phyloP scores from a whole-genome alignment of 306 rosid genomes.

The Quercus engelmannii region DNA sequence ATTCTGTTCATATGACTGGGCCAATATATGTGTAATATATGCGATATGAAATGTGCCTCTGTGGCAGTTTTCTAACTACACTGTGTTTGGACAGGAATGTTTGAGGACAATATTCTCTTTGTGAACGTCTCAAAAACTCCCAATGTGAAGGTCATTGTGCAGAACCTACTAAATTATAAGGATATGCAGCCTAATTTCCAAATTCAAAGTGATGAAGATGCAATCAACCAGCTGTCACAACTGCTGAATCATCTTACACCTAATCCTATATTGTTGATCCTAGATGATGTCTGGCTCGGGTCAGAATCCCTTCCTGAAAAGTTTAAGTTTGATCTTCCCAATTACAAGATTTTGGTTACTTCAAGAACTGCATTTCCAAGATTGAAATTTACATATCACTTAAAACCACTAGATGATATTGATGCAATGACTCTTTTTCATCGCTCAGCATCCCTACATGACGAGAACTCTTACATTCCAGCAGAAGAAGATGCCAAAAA shows the following conservation, averaged over 20 bases:
- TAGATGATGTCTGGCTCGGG: conserved; percentile 66
- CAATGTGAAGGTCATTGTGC: conserved; percentile 33
- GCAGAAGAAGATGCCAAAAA: conserved; percentile 23
- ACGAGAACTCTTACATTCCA: conserved; percentile 13
- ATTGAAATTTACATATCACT: conserved; percentile 11
- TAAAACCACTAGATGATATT: conserved; percentile 33
- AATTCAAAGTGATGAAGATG: conserved; percentile 30
- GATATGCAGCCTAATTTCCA: conserved; percentile 27
- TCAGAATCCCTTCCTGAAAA: conserved; percentile 46
- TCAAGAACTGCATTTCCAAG: conserved; percentile 40
- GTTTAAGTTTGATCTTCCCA: conserved; percentile 26
- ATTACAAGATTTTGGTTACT: conserved; percentile 61
- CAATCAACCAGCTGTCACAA: conserved; percentile 23
- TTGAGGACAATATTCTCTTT: conserved; percentile 41
- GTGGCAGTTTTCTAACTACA: conserved; percentile 1
- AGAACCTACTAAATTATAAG: conserved; percentile 29
- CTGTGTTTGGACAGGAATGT: conserved; percentile 34
- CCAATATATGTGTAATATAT: not conserved
- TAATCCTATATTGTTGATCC: conserved; percentile 36
- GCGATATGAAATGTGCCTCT: not conserved
- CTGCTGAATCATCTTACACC: conserved; percentile 10
- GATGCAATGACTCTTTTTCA: conserved; percentile 50
- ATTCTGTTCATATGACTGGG: not conserved
- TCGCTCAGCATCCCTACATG: conserved; percentile 32
- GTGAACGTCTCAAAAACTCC: conserved; percentile 34